Percentiles rank a stretch among this genome's conserved stretches.
Evolutionary conservation across 106 monocot genomes (phyloP).

Genomic region (Platanthera guangdongensis): DNA sequence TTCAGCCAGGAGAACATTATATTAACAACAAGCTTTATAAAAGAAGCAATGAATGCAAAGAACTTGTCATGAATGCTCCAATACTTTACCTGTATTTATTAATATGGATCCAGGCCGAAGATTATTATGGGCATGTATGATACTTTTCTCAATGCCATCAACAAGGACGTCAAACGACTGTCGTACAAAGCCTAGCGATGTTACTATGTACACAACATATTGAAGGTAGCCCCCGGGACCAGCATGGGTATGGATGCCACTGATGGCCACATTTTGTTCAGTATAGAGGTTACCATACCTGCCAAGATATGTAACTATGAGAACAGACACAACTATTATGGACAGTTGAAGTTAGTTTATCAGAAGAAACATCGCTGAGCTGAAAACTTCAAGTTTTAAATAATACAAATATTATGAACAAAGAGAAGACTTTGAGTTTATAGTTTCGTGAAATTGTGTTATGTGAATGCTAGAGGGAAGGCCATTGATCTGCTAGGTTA

Average conservation of each 20-base stretch:
- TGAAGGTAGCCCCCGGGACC: constrained; percentile 97
- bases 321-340: neutral
- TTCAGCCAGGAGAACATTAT: neutral
- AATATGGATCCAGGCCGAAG: constrained; percentile 67
- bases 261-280: constrained; percentile 81
- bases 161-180: constrained; percentile 90
- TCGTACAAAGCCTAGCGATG: constrained; percentile 83
- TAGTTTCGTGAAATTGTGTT: neutral
- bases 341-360: neutral
- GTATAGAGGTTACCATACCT: constrained; percentile 76
- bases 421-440: constrained; percentile 1
- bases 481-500: neutral
- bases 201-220: constrained; percentile 81
- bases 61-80: neutral
- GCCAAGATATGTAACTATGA: constrained; percentile 7
- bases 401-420: neutral
- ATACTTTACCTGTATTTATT: constrained; percentile 57
- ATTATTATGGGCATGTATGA: constrained; percentile 81
- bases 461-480: neutral
- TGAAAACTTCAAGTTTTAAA: neutral
- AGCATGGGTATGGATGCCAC: constrained; percentile 88
- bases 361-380: neutral
- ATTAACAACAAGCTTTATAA: neutral
- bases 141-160: constrained; percentile 82
- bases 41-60: neutral